These are phyloP conservation scores for Symbiodinium pilosum DNA, from an alignment of 73 alveolate genomes.

Conservation along the genomic window DNA sequence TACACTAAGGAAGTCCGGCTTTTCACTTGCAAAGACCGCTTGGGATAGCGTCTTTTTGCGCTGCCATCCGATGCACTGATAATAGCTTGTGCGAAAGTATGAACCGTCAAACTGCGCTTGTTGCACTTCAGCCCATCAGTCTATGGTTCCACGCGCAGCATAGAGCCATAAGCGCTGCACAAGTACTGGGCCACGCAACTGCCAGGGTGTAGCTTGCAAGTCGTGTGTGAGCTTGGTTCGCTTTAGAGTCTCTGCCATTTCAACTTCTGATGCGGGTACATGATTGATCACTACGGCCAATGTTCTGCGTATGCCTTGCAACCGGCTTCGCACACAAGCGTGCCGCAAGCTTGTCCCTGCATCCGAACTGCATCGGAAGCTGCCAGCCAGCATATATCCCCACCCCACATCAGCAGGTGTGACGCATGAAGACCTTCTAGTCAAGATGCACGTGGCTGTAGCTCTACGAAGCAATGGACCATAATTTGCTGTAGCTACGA, in stretches of 20 bases:
- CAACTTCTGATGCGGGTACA: no score
- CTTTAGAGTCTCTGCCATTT: no score
- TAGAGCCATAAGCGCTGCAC: not conserved
- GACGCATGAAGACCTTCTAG: no score
- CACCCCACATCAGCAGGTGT: not conserved
- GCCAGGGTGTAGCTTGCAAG: not conserved
- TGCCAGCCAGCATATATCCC: not conserved
- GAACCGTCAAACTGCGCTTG: not conserved
- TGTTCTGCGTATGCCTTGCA: no score
- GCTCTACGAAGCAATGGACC: no score
- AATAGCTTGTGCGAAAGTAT: not conserved
- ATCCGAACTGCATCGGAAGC: constrained; percentile 1
- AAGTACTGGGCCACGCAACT: not conserved
- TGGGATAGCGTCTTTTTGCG: not conserved
- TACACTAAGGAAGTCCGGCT: no score
- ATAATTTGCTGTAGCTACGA: no score
- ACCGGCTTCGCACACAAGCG: not conserved
- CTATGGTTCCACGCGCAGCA: not conserved
- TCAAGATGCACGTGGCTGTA: no score
- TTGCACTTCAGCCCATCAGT: not conserved
- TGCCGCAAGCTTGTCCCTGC: constrained; percentile 1
- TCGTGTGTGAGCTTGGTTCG: no score
- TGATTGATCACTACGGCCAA: no score
- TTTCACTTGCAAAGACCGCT: no score
- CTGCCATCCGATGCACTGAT: not conserved